Evolutionary conservation across 805 yeast genomes (phyloP).

Genomic region (Brettanomyces sp.): DNA sequence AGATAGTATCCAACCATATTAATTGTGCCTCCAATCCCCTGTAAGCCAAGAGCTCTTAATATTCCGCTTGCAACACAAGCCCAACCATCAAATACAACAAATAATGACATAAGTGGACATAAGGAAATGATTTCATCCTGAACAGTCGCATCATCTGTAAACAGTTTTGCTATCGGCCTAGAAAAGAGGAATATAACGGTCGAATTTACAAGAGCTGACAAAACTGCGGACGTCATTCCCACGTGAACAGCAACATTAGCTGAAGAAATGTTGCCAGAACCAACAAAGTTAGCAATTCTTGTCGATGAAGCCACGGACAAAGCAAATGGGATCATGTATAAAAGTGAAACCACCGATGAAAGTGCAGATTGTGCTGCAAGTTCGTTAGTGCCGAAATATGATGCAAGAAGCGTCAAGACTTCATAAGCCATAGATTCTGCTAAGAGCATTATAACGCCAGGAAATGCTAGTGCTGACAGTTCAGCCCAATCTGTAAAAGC

Average conservation of each 20-base stretch:
- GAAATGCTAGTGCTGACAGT: constrained; percentile 37
- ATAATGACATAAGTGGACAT: constrained; percentile 56
- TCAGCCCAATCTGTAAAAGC: constrained; percentile 29
- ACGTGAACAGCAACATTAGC: constrained; percentile 32
- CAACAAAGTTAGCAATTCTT: constrained; percentile 45
- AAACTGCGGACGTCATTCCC: constrained; percentile 28
- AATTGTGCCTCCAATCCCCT: constrained; percentile 60
- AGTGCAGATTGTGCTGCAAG: constrained; percentile 49
- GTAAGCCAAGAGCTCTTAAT: constrained; percentile 69
- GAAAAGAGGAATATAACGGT: constrained; percentile 37
- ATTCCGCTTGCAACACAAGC: constrained; percentile 67
- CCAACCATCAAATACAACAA: constrained; percentile 61
- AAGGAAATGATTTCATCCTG: constrained; percentile 39
- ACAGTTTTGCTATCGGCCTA: constrained; percentile 42
- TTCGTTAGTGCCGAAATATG: constrained; percentile 42
- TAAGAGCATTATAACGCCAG: constrained; percentile 45
- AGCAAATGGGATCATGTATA: constrained; percentile 51
- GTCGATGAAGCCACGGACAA: constrained; percentile 47
- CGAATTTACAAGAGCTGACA: constrained; percentile 31
- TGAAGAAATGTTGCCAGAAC: constrained; percentile 27
- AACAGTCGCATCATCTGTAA: constrained; percentile 56
- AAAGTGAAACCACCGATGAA: constrained; percentile 41
- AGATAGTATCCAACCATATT: constrained; percentile 65
- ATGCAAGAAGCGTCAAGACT: constrained; percentile 43
- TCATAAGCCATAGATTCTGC: constrained; percentile 53